A percentile compares a stretch with the other conserved stretches of the same genome.
These are phyloP conservation scores for Oidiodendron maius DNA, from an alignment of 495 filamentous ascomycete species.

Conservation along the genomic window DNA sequence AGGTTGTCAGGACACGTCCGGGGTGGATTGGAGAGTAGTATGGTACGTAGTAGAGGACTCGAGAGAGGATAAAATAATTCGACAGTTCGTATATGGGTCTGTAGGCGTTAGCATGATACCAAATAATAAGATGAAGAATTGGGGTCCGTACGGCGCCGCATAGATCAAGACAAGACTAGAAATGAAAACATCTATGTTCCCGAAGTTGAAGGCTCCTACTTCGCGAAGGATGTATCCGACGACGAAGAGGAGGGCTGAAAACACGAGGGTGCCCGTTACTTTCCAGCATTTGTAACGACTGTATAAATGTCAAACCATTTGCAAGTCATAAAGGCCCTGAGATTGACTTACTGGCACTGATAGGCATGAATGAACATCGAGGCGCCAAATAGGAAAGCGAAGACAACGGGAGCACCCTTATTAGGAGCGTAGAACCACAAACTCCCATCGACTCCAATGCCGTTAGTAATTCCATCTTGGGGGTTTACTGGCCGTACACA, in stretches of 20 bases:
- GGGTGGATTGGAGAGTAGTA: constrained; percentile 74
- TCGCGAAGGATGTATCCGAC: constrained; percentile 54
- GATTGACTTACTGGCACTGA: constrained; percentile 52
- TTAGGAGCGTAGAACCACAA: constrained; percentile 71
- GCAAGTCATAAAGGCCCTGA: not conserved
- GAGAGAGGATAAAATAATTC: constrained; percentile 73
- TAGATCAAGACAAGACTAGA: constrained; percentile 55
- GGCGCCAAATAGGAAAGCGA: constrained; percentile 55
- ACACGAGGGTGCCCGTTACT: constrained; percentile 50
- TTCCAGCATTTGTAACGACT: constrained; percentile 42
- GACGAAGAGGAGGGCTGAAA: constrained; percentile 39
- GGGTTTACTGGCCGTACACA: constrained; percentile 5
- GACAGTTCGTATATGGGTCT: constrained; percentile 68
- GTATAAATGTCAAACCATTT: constrained; percentile 3
- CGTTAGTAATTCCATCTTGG: not conserved
- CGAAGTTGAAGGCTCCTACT: constrained; percentile 52
- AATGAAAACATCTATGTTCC: constrained; percentile 52
- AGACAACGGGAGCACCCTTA: constrained; percentile 63
- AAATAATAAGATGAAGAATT: not conserved
- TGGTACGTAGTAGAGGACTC: constrained; percentile 73
- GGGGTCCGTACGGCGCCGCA: constrained; percentile 52
- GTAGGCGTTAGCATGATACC: constrained; percentile 2
- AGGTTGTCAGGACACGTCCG: constrained; percentile 70
- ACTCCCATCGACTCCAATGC: constrained; percentile 39
- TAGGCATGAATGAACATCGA: constrained; percentile 55